A percentile compares a stretch with the other conserved stretches of the same genome.
phyloP scores from a whole-genome alignment of 1,139 yeast species.

The Debaryomyces sp. region DNA sequence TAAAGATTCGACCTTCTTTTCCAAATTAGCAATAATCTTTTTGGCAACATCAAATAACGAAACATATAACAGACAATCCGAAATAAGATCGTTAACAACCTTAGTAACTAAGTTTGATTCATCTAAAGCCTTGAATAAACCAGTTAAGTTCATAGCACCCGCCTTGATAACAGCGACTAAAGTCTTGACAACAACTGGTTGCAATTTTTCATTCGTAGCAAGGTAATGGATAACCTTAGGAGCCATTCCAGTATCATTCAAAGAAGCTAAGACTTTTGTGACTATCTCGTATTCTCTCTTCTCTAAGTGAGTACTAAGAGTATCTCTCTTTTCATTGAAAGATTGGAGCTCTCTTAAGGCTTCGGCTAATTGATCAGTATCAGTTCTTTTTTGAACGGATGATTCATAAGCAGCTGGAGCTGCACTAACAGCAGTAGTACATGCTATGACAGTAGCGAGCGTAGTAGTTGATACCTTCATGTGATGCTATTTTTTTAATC shows the following conservation, averaged over 20 bases:
- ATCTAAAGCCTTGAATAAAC: conserved; percentile 42
- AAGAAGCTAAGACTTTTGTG: conserved; percentile 43
- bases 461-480: conserved; percentile 23
- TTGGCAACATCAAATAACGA: conserved; percentile 38
- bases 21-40: conserved; percentile 30
- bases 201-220: conserved; percentile 35
- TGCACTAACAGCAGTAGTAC: conserved; percentile 27
- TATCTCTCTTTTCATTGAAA: conserved; percentile 34
- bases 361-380: conserved; percentile 21
- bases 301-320: conserved; percentile 25
- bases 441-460: conserved; percentile 31
- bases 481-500: not conserved
- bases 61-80: conserved; percentile 45
- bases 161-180: conserved; percentile 36
- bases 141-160: conserved; percentile 34
- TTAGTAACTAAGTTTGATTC: conserved; percentile 40
- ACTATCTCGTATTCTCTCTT: conserved; percentile 42
- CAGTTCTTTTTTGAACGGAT: conserved; percentile 9
- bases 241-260: conserved; percentile 42
- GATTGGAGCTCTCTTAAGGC: conserved; percentile 24
- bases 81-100: conserved; percentile 41
- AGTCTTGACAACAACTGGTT: conserved; percentile 38
- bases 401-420: conserved; percentile 26
- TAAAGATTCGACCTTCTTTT: conserved; percentile 29
- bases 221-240: conserved; percentile 40